Conservation (phyloP, 805 yeast species). For the Saccharomycopsis fodiens region DNA sequence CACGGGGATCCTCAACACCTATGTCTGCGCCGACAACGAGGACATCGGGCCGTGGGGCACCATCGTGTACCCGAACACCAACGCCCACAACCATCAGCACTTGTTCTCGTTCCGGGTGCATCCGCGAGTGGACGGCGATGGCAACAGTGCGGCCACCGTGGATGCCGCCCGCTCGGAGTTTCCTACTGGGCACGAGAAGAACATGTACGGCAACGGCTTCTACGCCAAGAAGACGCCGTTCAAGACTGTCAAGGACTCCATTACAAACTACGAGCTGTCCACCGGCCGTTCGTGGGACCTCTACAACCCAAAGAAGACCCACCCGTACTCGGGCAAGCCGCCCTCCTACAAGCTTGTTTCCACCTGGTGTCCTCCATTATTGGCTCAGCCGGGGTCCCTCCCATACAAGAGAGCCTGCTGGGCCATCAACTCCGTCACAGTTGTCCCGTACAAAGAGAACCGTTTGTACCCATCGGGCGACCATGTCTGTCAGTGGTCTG, state of each 20-base stretch:
- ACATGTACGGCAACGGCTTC: conserved; percentile 75
- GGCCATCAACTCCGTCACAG: conserved; percentile 61
- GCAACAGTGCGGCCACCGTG: conserved; percentile 61
- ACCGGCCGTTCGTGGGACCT: conserved; percentile 74
- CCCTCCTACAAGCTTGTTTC: conserved; percentile 73
- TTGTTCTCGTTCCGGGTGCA: conserved; percentile 69
- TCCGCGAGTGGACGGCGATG: conserved; percentile 76
- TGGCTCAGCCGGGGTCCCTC: conserved; percentile 67
- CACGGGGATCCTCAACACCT: conserved; percentile 79
- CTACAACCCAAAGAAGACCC: conserved; percentile 60
- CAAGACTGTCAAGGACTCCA: conserved; percentile 60
- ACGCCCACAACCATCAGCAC: conserved; percentile 86
- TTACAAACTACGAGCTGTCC: conserved; percentile 51
- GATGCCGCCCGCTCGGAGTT: conserved; percentile 56
- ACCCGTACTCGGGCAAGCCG: conserved; percentile 68
- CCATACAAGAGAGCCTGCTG: conserved; percentile 79
- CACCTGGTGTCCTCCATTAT: conserved; percentile 61
- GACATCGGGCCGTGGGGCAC: conserved; percentile 74
- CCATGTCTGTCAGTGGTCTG: conserved; percentile 67
- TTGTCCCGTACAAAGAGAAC: conserved; percentile 48
- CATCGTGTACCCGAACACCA: conserved; percentile 68
- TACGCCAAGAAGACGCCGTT: conserved; percentile 56
- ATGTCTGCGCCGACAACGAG: conserved; percentile 55
- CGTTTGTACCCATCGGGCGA: conserved; percentile 73
- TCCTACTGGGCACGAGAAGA: conserved; percentile 59